Conservation (phyloP, 768 basidiomycete genomes). For the Naganishia friedmannii region DNA sequence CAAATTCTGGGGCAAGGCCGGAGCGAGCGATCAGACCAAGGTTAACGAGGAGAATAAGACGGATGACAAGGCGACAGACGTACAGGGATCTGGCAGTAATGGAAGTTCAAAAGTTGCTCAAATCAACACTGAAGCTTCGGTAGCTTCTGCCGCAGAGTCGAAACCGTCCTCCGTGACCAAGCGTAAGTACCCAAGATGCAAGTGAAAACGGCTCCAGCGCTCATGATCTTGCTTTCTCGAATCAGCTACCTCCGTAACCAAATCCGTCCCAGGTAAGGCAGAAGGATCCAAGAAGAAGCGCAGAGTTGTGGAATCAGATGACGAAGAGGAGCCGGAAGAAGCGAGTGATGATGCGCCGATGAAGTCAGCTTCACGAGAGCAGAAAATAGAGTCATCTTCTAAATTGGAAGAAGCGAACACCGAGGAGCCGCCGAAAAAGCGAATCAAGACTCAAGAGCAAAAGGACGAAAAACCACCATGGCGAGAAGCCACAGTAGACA, state of each 20-base stretch:
- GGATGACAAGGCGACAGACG: neutral
- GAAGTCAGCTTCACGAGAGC: neutral
- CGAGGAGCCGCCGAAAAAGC: slow-evolving; percentile 11
- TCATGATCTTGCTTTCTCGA: neutral
- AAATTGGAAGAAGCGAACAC: neutral
- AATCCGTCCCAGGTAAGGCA: slow-evolving; percentile 1
- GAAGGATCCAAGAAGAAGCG: slow-evolving; percentile 12
- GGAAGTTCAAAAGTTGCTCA: neutral
- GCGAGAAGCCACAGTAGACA: neutral
- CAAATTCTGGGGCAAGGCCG: slow-evolving; percentile 27
- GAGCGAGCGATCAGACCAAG: neutral
- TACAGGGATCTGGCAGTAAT: neutral
- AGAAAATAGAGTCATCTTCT: neutral
- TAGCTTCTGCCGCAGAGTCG: neutral
- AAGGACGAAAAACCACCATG: neutral
- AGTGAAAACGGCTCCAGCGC: neutral
- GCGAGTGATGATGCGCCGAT: neutral
- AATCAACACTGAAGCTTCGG: neutral
- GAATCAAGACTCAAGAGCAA: neutral
- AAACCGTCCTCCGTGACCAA: no score
- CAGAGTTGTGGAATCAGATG: slow-evolving; percentile 23
- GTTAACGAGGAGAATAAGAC: slow-evolving; percentile 14
- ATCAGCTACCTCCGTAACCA: neutral
- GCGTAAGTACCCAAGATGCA: no score
- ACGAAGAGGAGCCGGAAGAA: slow-evolving; percentile 11